Percentiles rank a stretch among this genome's conserved stretches.
Evolutionary conservation across 2,329 filamentous ascomycete genomes (phyloP).

Genomic region (Aaosphaeria arxii): DNA sequence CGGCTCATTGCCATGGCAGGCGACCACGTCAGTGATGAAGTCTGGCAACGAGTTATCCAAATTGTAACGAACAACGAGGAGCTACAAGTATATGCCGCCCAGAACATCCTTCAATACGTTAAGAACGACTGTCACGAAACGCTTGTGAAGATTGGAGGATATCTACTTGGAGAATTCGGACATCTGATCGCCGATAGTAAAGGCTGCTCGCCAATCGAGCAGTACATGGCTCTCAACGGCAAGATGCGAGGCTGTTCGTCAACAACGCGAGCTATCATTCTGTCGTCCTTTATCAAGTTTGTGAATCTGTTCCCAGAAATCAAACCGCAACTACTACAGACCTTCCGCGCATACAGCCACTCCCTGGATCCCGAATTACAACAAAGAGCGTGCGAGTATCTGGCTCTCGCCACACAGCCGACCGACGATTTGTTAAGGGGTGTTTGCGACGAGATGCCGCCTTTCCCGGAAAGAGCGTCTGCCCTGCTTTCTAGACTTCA

Average conservation of each 20-base stretch:
- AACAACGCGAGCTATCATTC: constrained; percentile 85
- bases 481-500: constrained; percentile 88
- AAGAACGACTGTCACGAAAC: constrained; percentile 97
- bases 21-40: constrained; percentile 97
- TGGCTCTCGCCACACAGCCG: constrained; percentile 78
- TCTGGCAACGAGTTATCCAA: constrained; percentile 98
- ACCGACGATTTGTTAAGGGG: constrained; percentile 90
- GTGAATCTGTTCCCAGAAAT: constrained; percentile 98
- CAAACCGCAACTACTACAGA: constrained; percentile 86
- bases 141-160: constrained; percentile 94
- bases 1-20: constrained; percentile 93
- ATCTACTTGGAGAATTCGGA: constrained; percentile 94
- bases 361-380: constrained; percentile 93
- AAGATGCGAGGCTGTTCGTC: constrained; percentile 90
- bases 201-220: constrained; percentile 93
- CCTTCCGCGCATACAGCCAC: constrained; percentile 90
- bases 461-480: constrained; percentile 91
- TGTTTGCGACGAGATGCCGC: constrained; percentile 97
- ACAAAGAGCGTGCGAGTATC: constrained; percentile 93
- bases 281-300: constrained; percentile 96
- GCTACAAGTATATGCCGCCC: constrained; percentile 91
- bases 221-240: constrained; percentile 85
- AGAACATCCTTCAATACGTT: constrained; percentile 88
- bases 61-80: constrained; percentile 99
- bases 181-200: constrained; percentile 91